Base-by-base conservation (phyloP, 768 basidiomycete genomes). In the Rhizopogon roseolus region DNA sequence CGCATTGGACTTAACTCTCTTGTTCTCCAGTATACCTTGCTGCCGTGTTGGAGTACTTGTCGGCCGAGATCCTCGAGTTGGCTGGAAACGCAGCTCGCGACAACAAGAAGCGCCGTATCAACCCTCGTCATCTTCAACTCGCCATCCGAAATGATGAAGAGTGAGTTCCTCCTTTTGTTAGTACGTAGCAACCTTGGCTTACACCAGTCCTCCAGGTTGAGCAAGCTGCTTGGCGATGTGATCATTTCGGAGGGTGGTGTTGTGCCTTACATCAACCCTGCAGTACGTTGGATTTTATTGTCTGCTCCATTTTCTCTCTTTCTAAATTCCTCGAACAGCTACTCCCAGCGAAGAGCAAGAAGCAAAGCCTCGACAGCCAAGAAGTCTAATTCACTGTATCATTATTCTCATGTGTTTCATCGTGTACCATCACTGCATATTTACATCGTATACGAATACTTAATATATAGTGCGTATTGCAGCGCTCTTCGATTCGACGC, bases 171-270 rank as follows among this genome's bases (percentile, higher is more conserved):
- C 1, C 19, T 13, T 51, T 37, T 29, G 43, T 7, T 37, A 27
- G 11, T 37, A 10, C 54, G n/a, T 6, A 8, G 17, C 19, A 11
- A 16, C 54, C 13, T n/a, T 4, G 7, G 28, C 58, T 3, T 54
- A 17, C 22, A 29, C n/a, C 36, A 16, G 29, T 19, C 36, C 25
- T 5, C n/a, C 50, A 87, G 85, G 62, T 72, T 89, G 68, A 84
- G 84, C 70, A 80, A 76, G 64, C 77, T 90, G 42, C 80, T 90
- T 41, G 87, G 85, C 25, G 76, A 85, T 60, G 94, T 96, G 58
- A 85, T 93, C 71, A 95, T 96, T 75, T 93, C 92, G 34, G 92
- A 96, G 70, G 94, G 94, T 73, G 94, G 94, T 80, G 91, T 93
- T 54, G 86, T 93, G 17, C 90, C 90, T 54, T 81, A 81, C 66